Base-by-base conservation (phyloP, 129 eudicot genomes). In the Escallonia rubra region DNA sequence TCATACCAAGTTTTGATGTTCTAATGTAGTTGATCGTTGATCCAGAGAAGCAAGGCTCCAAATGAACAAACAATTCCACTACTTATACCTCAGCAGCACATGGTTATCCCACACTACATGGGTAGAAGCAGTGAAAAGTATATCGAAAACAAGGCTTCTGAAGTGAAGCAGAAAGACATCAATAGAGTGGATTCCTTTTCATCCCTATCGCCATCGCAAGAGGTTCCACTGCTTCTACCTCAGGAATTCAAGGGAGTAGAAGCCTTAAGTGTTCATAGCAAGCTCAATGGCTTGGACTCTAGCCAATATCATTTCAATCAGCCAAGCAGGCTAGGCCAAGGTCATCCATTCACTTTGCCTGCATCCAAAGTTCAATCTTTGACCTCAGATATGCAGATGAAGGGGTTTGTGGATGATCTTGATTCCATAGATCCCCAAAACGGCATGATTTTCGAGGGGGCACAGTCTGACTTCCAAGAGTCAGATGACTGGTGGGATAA, bases 51-150 rank as follows among this genome's bases (percentile, higher is more conserved):
- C 74, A 86, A 81, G 80, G 96, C 99, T 68, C 92, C 95, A 64
- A 74, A 84, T 43, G 90, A 93, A 81, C 86, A 81, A 65, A 79
- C 78, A 70, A 93, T 93, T 70, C 99, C 99, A 10, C 78, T 93
- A 70, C 92, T 93, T 59, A 89, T 93, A 72, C 99, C 99, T 43
- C 96, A 85, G 53, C 95, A 93, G 16, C 95, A 93, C 76, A 93
- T 86, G 99, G 99, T 93, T 74, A 80, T 93, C 59, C 99, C 99
- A 12, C 99, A 93, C 74, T 93, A 93, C 78, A 78, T 93, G 95
- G 98, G 95, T 70, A 85, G 78, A 80, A 86, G 88, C 80, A 63
- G 71, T 58, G 79, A 75, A 39, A 65, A 72, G 45, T 81, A 82
- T 50, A 87, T 85, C 12, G 79, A 82, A 66, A 76, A 50, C 38